Evolutionary conservation across 2,329 filamentous ascomycete genomes (phyloP).

Genomic region (Metarhizium anisopliae): DNA sequence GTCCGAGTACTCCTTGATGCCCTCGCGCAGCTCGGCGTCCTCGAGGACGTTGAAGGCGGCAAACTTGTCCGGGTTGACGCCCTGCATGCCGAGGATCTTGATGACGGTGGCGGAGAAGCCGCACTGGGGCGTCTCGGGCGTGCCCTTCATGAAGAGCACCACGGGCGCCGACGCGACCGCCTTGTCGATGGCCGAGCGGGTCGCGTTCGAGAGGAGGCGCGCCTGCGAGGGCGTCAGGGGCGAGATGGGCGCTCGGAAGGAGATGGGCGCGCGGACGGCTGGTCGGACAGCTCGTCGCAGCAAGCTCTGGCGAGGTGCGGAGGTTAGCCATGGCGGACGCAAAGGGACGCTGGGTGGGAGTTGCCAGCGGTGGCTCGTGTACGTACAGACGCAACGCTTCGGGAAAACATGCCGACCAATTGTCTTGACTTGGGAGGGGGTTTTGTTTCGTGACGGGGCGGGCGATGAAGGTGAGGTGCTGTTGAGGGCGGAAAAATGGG

Average conservation of each 20-base stretch:
- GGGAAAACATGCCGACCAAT: conserved; percentile 14
- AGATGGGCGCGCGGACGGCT: conserved; percentile 9
- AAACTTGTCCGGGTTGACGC: conserved; percentile 91
- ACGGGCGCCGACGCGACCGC: conserved; percentile 82
- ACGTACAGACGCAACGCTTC: conserved; percentile 16
- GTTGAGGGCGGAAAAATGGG: too few relatives aligned
- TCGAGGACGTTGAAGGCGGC: conserved; percentile 97
- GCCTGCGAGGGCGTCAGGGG: conserved; percentile 31
- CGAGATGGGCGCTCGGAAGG: conserved; percentile 14
- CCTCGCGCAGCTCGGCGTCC: conserved; percentile 75
- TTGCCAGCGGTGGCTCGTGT: not conserved
- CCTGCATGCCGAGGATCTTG: conserved; percentile 89
- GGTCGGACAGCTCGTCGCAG: conserved; percentile 29
- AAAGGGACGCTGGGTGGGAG: not conserved
- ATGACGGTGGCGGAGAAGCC: conserved; percentile 93
- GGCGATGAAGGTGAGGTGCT: not conserved
- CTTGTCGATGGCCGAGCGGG: conserved; percentile 77
- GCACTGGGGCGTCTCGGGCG: conserved; percentile 90
- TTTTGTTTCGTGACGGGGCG: not conserved
- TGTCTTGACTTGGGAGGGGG: not conserved
- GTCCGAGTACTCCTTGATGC: conserved; percentile 98
- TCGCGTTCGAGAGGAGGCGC: conserved; percentile 73
- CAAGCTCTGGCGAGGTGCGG: conserved; percentile 17
- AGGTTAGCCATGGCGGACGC: too few relatives aligned
- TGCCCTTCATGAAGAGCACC: conserved; percentile 99